Percentiles rank a stretch among this genome's conserved stretches.
Evolutionary conservation across 2,329 filamentous ascomycete genomes (phyloP).

Genomic region (Neobulgaria alba): DNA sequence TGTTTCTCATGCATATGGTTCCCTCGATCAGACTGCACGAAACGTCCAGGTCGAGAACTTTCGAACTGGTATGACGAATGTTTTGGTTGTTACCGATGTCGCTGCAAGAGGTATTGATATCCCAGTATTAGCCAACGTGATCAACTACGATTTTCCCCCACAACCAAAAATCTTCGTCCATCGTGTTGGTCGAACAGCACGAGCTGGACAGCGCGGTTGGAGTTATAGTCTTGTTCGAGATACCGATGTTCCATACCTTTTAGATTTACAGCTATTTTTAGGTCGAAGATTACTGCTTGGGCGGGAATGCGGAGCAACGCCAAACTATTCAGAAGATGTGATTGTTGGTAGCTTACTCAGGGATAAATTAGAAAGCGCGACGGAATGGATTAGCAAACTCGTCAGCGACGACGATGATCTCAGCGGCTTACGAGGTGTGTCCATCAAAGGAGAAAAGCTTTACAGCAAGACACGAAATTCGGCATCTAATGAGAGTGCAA

Average conservation of each 20-base stretch:
- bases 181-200: slow-evolving; percentile 87
- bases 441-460: slow-evolving; percentile 82
- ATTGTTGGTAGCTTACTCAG: slow-evolving; percentile 70
- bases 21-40: slow-evolving; percentile 86
- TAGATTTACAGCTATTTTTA: slow-evolving; percentile 91
- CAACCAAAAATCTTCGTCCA: slow-evolving; percentile 97
- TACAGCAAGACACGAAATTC: slow-evolving; percentile 86
- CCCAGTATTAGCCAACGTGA: slow-evolving; percentile 88
- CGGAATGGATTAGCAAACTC: slow-evolving; percentile 77
- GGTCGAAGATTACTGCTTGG: slow-evolving; percentile 76
- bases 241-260: slow-evolving; percentile 79
- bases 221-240: slow-evolving; percentile 87
- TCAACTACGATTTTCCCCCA: slow-evolving; percentile 97
- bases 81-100: slow-evolving; percentile 93
- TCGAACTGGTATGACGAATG: slow-evolving; percentile 72
- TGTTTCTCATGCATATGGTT: slow-evolving; percentile 90
- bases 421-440: slow-evolving; percentile 59
- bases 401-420: slow-evolving; percentile 71
- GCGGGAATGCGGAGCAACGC: slow-evolving; percentile 46
- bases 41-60: slow-evolving; percentile 91
- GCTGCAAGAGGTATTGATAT: slow-evolving; percentile 97
- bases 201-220: slow-evolving; percentile 90
- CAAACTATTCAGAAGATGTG: slow-evolving; percentile 74
- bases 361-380: slow-evolving; percentile 63
- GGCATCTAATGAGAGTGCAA: slow-evolving; percentile 83